Evolutionary conservation across 2,329 filamentous ascomycete genomes (phyloP), one percentile per base, ranked within the genome.

Genomic region (Sclerotinia borealis): DNA sequence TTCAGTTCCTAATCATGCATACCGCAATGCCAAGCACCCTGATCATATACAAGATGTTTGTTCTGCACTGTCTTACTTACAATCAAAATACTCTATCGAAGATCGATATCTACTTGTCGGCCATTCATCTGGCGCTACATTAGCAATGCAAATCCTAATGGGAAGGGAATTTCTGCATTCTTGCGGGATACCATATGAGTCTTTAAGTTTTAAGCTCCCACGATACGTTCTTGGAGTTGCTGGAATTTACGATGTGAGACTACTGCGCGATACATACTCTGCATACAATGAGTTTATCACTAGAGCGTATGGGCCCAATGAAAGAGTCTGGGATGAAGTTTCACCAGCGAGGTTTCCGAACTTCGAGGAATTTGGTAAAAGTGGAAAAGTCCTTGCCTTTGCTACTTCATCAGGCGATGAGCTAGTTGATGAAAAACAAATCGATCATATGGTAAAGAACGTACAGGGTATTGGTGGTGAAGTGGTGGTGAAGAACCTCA

Each of bases 211-310:
- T 4, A 49, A 50, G 11, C 15, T 49, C 13, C 60, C 60, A 37
- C 19, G n/a, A 56, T 58, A 63, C 11, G 19, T 63, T 34, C 41
- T 63, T 49, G 82, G 85, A 39, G 75, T 89, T 25, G 83, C 83
- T 62, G 88, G 89, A 1, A 84, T 92, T 27, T 91, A 90, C 74
- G 83, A 89, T 70, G 74, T 92, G 27, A 61, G 43, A 19, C 34
- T 69, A 6, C 64, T 70, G 2, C 59, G 66, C 22, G 67, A 70
- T 2, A 66, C 41, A 7, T 55, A 70, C 41, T 25, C 68, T 19
- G 65, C 59, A n/a, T 71, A 70, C 41, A 63, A 66, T 8, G 63
- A 65, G 1, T 70, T 70, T 29, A 50, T 68, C 13, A 60, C 45
- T 11, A 78, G 78, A 9, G 79, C 79, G 0, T 74, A 91, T 25